Conservation (phyloP, 306 rosid species). For the Spatholobus suberectus region DNA sequence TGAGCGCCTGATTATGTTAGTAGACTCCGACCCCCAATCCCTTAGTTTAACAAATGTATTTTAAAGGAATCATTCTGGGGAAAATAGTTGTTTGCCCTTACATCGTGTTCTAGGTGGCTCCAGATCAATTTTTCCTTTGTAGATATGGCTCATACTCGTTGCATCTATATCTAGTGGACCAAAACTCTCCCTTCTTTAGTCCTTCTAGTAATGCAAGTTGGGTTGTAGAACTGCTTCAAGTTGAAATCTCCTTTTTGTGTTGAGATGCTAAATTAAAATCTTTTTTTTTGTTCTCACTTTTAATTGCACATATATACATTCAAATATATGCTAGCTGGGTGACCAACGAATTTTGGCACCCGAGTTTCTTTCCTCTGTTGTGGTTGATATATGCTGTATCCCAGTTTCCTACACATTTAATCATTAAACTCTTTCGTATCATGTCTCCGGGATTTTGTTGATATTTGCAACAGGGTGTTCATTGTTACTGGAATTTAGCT, state of each 20-base stretch:
- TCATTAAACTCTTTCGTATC: neutral
- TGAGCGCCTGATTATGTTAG: conserved; percentile 49
- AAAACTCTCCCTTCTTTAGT: neutral
- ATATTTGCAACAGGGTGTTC: neutral
- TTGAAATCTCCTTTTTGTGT: conserved; percentile 20
- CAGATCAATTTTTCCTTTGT: conserved; percentile 49
- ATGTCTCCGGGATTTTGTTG: neutral
- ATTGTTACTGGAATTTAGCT: neutral
- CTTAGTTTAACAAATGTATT: neutral
- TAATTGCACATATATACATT: neutral
- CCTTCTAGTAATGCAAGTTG: conserved; percentile 4
- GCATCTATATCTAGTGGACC: conserved; percentile 23
- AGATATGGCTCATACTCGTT: conserved; percentile 35
- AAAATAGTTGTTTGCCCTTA: conserved; percentile 45
- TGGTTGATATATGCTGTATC: neutral
- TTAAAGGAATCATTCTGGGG: conserved; percentile 40
- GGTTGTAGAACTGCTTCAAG: conserved; percentile 1
- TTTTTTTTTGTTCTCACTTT: neutral
- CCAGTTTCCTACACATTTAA: neutral
- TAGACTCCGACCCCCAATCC: conserved; percentile 48
- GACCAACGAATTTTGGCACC: neutral
- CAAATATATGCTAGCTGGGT: neutral
- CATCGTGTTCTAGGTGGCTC: conserved; percentile 50
- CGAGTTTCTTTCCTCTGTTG: neutral
- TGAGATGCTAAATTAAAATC: neutral